These are phyloP conservation scores for Claviceps sp. DNA, from an alignment of 2,329 filamentous ascomycete species.

Conservation along the genomic window DNA sequence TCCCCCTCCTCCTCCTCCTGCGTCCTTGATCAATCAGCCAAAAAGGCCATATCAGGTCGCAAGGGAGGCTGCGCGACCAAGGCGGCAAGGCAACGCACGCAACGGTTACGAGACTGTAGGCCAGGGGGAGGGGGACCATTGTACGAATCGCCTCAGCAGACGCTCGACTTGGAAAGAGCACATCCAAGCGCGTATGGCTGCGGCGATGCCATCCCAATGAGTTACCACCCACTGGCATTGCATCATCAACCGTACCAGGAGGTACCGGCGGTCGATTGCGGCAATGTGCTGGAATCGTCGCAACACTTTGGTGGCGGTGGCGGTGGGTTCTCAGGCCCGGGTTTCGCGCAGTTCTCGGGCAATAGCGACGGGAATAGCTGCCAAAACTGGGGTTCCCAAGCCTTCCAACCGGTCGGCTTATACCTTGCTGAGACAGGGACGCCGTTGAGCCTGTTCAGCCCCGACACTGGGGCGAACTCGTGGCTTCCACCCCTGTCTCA, in stretches of 20 bases:
- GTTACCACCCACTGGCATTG: not conserved
- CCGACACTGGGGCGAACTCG: not conserved
- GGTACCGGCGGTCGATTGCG: not conserved
- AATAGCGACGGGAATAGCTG: not conserved
- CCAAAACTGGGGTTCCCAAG: not conserved
- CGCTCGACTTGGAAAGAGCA: not conserved
- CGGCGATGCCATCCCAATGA: not conserved
- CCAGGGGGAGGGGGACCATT: conserved; percentile 6
- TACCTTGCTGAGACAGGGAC: not conserved
- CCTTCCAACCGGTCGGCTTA: not conserved
- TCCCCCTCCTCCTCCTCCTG: conserved; percentile 11
- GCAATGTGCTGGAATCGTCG: not conserved
- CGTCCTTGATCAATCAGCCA: conserved; percentile 14
- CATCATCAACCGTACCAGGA: not conserved
- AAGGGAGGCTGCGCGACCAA: conserved; percentile 21
- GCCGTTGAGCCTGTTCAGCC: not conserved
- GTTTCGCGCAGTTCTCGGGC: not conserved
- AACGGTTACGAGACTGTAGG: conserved; percentile 12
- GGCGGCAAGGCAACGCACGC: conserved; percentile 13
- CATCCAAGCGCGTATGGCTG: not conserved
- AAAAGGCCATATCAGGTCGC: conserved; percentile 18
- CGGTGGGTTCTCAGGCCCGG: not conserved
- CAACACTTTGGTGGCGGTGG: not conserved
- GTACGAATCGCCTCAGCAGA: not conserved
- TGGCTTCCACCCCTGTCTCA: not conserved